These are phyloP conservation scores for Collybia mongolica DNA, from an alignment of 768 basidiomycete genomes.

Conservation along the genomic window DNA sequence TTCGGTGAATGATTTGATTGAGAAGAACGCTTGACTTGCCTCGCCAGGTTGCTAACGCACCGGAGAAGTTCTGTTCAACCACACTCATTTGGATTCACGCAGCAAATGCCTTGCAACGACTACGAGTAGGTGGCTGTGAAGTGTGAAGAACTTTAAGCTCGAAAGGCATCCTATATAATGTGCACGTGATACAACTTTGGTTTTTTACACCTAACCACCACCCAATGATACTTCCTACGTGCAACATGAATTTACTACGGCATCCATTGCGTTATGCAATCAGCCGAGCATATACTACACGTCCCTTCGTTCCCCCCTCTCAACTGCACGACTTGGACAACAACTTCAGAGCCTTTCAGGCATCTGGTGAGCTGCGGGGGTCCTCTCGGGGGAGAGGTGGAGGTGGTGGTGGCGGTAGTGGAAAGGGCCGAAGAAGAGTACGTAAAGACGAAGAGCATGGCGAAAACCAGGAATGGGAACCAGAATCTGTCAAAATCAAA, in stretches of 20 bases:
- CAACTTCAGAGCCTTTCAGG: neutral
- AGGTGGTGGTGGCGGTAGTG: conserved; percentile 11
- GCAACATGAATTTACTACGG: conserved; percentile 27
- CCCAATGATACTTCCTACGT: neutral
- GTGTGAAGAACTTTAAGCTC: too few relatives aligned
- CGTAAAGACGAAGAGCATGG: conserved; percentile 12
- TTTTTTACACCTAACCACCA: conserved; percentile 10
- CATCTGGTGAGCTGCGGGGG: neutral
- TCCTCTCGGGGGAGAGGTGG: neutral
- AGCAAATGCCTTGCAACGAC: too few relatives aligned
- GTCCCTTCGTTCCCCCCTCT: conserved; percentile 34
- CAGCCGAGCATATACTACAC: conserved; percentile 20
- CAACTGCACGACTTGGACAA: conserved; percentile 22
- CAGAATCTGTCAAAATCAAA: conserved; percentile 18
- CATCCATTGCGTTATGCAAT: conserved; percentile 17
- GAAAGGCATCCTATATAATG: too few relatives aligned
- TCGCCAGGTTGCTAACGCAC: conserved; percentile 90
- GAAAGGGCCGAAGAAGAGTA: conserved; percentile 11
- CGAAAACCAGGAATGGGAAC: conserved; percentile 7
- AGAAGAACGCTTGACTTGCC: conserved; percentile 41
- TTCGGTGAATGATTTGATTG: neutral
- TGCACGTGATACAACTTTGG: conserved; percentile 19
- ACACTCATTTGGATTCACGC: conserved; percentile 20
- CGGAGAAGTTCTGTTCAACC: conserved; percentile 85
- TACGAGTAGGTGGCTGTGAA: too few relatives aligned